These are phyloP conservation scores for Gossypium bickii DNA, from an alignment of 345 rosid genomes.

Conservation along the genomic window DNA sequence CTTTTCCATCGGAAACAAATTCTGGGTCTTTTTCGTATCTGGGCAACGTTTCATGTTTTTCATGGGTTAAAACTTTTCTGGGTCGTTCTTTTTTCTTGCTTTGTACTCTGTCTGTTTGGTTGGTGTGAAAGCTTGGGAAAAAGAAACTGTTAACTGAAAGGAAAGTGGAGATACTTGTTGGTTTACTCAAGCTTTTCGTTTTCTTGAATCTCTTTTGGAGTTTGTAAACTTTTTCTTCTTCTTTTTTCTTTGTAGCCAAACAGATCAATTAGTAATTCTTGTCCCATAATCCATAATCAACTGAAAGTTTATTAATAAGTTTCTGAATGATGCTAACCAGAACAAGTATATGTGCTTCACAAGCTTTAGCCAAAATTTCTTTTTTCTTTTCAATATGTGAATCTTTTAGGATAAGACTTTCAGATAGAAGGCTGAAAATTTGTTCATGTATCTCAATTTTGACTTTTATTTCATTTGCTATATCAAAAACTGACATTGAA, in stretches of 20 bases:
- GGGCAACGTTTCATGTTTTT: neutral
- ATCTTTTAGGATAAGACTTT: constrained; percentile 10
- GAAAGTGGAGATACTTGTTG: constrained; percentile 3
- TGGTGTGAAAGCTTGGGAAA: constrained; percentile 18
- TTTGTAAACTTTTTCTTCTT: neutral
- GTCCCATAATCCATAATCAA: neutral
- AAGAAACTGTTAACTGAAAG: neutral
- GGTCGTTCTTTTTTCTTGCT: constrained; percentile 7
- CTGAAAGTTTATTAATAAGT: neutral
- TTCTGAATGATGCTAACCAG: constrained; percentile 9
- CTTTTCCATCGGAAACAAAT: neutral
- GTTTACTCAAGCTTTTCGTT: constrained; percentile 4
- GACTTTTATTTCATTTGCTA: constrained; percentile 16
- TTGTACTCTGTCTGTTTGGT: constrained; percentile 20
- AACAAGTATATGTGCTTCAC: neutral
- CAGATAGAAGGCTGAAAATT: constrained; percentile 4
- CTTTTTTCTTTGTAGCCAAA: neutral
- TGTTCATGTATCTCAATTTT: constrained; percentile 13
- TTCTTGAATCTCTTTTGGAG: constrained; percentile 10
- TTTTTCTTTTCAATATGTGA: neutral
- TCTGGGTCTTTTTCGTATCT: constrained; percentile 5
- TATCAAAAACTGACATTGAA: neutral
- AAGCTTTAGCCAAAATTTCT: neutral
- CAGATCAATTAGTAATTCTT: constrained; percentile 9
- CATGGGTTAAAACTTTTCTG: constrained; percentile 4